Evolutionary conservation across 768 basidiomycete species (phyloP).

Genomic region (Pleurotus tuoliensis): DNA sequence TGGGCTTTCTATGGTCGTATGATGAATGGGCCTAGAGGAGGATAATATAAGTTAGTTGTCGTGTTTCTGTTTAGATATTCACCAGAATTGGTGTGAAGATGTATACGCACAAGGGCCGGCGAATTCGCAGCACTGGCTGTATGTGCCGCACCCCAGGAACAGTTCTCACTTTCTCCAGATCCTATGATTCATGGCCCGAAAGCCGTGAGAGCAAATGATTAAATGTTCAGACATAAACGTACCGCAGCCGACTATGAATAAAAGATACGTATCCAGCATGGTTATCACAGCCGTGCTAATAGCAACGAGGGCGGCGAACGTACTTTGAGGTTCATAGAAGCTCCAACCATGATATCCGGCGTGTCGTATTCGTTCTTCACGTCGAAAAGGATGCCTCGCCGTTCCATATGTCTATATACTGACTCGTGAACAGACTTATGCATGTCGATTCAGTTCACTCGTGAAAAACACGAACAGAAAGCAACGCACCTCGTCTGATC

Average conservation of each 20-base stretch:
- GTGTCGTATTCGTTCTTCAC: slow-evolving; percentile 51
- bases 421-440: slow-evolving; percentile 28
- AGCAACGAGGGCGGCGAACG: slow-evolving; percentile 13
- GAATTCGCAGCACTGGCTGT: slow-evolving; percentile 50
- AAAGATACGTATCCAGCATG: too few relatives aligned
- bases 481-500: not conserved
- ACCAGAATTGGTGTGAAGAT: not conserved
- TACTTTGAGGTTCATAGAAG: slow-evolving; percentile 46
- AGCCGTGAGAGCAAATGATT: not conserved
- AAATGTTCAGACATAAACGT: not conserved
- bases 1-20: not conserved
- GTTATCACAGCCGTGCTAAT: not conserved
- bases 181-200: slow-evolving; percentile 19
- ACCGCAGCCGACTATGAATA: not conserved
- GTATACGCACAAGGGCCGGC: not conserved
- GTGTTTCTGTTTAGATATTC: too few relatives aligned
- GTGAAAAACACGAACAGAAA: not conserved
- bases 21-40: too few relatives aligned
- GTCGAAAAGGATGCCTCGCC: slow-evolving; percentile 38
- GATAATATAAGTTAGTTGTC: too few relatives aligned
- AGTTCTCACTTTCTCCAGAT: slow-evolving; percentile 37
- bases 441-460: not conserved
- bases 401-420: slow-evolving; percentile 42
- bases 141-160: slow-evolving; percentile 54
- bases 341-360: slow-evolving; percentile 55